A percentile compares a stretch with the other conserved stretches of the same genome.
Conservation (phyloP, 23 red algal species). For the Chondrus crispus region DNA sequence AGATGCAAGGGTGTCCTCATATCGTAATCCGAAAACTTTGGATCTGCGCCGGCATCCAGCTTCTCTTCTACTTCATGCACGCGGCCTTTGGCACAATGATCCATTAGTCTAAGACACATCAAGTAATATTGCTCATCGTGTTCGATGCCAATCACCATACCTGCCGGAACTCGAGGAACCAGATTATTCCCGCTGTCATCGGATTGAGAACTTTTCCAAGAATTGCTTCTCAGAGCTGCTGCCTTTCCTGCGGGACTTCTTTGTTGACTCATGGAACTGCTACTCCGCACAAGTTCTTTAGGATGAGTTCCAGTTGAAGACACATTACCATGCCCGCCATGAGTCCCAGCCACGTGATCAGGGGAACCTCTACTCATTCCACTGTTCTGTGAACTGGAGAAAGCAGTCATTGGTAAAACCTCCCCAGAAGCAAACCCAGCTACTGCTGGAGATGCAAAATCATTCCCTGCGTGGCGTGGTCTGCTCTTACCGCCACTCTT, state of each 20-base stretch:
- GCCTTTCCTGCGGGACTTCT: not conserved
- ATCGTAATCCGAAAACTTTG: slow-evolving; percentile 87
- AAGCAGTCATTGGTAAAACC: not conserved
- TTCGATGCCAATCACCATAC: slow-evolving; percentile 16
- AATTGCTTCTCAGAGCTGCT: not conserved
- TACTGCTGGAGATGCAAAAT: not conserved
- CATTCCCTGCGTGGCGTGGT: not conserved
- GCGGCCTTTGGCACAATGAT: slow-evolving; percentile 40
- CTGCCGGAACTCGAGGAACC: not conserved
- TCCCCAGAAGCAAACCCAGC: not conserved
- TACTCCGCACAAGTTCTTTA: no score
- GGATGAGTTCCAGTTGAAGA: no score
- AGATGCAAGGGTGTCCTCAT: slow-evolving; percentile 91
- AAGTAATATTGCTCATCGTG: slow-evolving; percentile 28
- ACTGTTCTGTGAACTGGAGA: not conserved
- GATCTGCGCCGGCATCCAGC: slow-evolving; percentile 58
- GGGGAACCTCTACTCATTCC: not conserved
- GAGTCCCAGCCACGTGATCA: no score
- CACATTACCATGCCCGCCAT: no score
- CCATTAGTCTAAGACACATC: slow-evolving; percentile 62
- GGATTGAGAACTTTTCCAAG: not conserved
- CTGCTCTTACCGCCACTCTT: not conserved
- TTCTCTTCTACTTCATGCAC: slow-evolving; percentile 43
- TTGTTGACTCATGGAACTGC: not conserved
- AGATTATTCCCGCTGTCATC: slow-evolving; percentile 20